Base-by-base conservation (phyloP, 2,329 filamentous ascomycete genomes). In the Apiospora malaysiana region DNA sequence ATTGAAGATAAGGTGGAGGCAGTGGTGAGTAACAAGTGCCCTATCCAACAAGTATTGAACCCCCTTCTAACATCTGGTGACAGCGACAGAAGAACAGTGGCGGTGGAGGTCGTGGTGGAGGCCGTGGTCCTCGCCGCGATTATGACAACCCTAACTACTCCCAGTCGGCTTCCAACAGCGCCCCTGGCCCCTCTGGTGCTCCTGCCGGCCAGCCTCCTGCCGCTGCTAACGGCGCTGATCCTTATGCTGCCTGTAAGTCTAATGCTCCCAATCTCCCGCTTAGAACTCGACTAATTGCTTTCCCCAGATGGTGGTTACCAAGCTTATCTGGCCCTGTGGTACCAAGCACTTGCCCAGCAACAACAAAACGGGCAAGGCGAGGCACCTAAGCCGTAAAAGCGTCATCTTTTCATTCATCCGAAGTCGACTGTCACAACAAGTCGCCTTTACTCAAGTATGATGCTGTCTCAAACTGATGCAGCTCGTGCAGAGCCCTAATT, bases 1-100 rank as follows among this genome's bases (percentile, higher is more conserved):
- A 97, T 97, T 73, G 93, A 94, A 80, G 94, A 97, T 76, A 97
- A 97, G 83, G 94, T 97, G 67, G 94, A 97, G 73, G 92, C 93
- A 78, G 94, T 95, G 80, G 91, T 95, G 89, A 83, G 92, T 88
- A 32, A 18, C 27, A 67, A 42, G 10, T 14, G 25, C 9, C 18
- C 49, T 63, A 4, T 27, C 16, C 21, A 9, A 37, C 14, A 18
- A 59, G 25, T 7, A 59, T 37, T 59, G 27, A 12, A 2, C 56
- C 40, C 56, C 27, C 40, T 16, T 71, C 81, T 85, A 74, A 85
- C 73, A 51, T 46, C 8, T 42, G 2, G 16, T 69, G 56, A 63
- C 72, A 88, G 86, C 84, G 85, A 70, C 86, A 88, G 77, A 89
- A 89, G 83, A 88, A 86, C 77, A 83, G 80, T 71, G 82, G 84